Base-by-base conservation (phyloP, 2,329 filamentous ascomycete species). In the Aureobasidium mangrovei region DNA sequence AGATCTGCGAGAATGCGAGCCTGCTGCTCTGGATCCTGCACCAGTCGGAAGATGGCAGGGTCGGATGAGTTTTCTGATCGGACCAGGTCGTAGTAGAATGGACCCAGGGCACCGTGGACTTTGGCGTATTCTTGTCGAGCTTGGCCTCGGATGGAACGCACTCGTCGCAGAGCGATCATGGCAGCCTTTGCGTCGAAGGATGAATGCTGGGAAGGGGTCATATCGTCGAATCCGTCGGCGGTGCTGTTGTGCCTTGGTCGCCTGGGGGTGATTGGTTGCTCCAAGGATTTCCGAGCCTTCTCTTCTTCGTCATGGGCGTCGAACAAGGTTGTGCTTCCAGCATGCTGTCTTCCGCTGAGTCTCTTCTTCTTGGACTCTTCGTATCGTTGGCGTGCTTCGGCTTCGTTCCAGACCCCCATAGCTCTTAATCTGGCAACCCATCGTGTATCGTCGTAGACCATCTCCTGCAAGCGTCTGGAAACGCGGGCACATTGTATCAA, bases 371-470 rank as follows among this genome's bases (percentile, higher is more conserved):
- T 77, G 6, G 80, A 78, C 27, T 91, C 84, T 58, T 96, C 91
- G 51, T 89, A 88, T 52, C 87, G 76, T 61, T 81, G 83, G 57
- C 91, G 80, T 4, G 93, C 93, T 67, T 95, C 91, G 3, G 75
- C 70, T 67, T 98, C 93, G 65, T 95, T 85, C 93, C 93, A 98
- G 61, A 87, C 86, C 2, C 85, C 88, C 83, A 98, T 95, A 56
- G 79, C 83, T 67, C 86, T 86, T 53, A 98, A 72, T 59, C 88
- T 81, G 59, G 88, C 83, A 38, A 97, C 86, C 93, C 93, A 98
- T 73, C 91, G 81, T 47, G 90, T 88, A 69, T 98, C 93, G 69
- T 98, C 93, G 71, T 97, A 98, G 3, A 96, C 91, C 91, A 98
- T 98, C 72, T 98, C 93, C 66, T 86, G 85, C 78, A 97, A 82